These are phyloP conservation scores for Saturnispora hagleri DNA, from an alignment of 805 yeast species.

Conservation along the genomic window DNA sequence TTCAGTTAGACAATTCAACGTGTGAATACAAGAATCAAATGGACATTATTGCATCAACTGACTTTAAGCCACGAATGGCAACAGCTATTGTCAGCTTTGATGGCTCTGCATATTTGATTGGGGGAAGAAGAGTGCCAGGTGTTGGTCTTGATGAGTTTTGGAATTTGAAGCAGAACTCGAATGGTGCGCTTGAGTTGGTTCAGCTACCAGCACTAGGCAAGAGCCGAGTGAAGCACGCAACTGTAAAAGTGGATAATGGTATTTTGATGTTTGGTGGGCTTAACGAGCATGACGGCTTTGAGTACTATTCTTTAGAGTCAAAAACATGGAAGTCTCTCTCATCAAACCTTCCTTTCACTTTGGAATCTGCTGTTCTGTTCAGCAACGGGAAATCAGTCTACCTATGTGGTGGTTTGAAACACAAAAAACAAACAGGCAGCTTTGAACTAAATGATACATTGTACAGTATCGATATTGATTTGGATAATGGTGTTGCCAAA, in stretches of 20 bases:
- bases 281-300: background rate
- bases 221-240: slow-evolving; percentile 44
- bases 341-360: background rate
- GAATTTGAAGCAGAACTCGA: slow-evolving; percentile 21
- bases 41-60: background rate
- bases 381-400: slow-evolving; percentile 27
- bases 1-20: slow-evolving; percentile 5
- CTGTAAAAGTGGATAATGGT: slow-evolving; percentile 24
- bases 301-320: slow-evolving; percentile 18
- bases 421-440: slow-evolving; percentile 2
- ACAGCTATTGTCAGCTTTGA: slow-evolving; percentile 1
- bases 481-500: slow-evolving; percentile 13
- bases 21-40: background rate
- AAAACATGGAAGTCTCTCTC: slow-evolving; percentile 7
- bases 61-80: slow-evolving; percentile 8
- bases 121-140: slow-evolving; percentile 63
- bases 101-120: slow-evolving; percentile 33
- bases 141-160: slow-evolving; percentile 36
- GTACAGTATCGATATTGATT: slow-evolving; percentile 26
- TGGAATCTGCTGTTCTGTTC: slow-evolving; percentile 4
- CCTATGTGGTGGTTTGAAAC: slow-evolving; percentile 39
- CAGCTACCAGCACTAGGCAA: slow-evolving; percentile 30
- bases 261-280: slow-evolving; percentile 47
- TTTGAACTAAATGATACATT: slow-evolving; percentile 26
- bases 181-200: slow-evolving; percentile 31